Evolutionary conservation across 768 basidiomycete genomes (phyloP), one percentile per base, ranked within the genome.

Genomic region (Mycena galopus): DNA sequence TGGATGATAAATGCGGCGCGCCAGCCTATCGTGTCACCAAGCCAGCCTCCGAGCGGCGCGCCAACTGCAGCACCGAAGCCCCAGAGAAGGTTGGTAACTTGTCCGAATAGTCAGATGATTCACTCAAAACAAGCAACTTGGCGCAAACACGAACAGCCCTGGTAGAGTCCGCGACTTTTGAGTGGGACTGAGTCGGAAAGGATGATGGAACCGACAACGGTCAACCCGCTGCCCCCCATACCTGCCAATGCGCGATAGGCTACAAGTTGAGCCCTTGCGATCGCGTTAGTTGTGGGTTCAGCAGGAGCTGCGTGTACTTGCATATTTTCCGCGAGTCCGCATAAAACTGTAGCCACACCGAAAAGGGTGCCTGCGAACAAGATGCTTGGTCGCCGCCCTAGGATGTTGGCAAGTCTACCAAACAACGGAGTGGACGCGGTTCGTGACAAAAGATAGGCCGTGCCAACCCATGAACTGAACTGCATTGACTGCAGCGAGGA

Each of bases 371-470:
- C 80, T 6, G 88, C 92, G 29, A 91, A 81, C 71, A 93, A 83
- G 23, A 91, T 89, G 16, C 92, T 89, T 23, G 86, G 85, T 76
- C 88, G 86, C 47, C 93, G 84, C 39, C 89, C 89, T 25, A 90
- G 74, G 71, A 90, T 88, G 80, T 91, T 90, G 60, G 90, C 87
- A 65, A 90, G 80, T 66, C 89, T 85, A 82, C 57, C 90, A 79
- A 90, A 90, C 50, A 90, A 78, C 55, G 92, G 92, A 21, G 92
- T 92, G 78, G 91, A 92, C 78, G 89, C 91, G 68, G 89, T 90
- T 27, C 92, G 86, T 55, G 88, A 88, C 6, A 92, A 86, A 70
- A 92, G 81, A 78, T 92, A 91, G 4, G 90, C 85, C 12, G 90
- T 91, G 16, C 92, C 92, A 65, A 93, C 86, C 79, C 92, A 92